Conservation (phyloP, 2,329 filamentous ascomycete species). For the Cladosporium sp. region DNA sequence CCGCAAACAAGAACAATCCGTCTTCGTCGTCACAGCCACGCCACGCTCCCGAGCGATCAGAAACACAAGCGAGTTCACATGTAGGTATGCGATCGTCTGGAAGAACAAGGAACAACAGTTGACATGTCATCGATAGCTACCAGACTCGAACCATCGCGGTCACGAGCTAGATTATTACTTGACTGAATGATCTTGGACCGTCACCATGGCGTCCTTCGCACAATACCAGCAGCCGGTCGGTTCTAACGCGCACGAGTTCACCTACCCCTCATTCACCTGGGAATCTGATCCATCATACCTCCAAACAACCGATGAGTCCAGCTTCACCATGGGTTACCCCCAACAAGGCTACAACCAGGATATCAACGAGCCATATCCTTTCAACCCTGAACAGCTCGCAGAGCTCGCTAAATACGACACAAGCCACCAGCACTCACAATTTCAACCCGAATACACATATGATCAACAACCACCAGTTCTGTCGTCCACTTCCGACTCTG, state of each 20-base stretch:
- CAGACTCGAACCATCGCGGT: background rate
- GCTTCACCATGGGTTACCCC: slow-evolving; percentile 22
- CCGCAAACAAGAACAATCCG: background rate
- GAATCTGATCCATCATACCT: slow-evolving; percentile 26
- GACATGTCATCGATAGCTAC: background rate
- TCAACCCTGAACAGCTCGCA: slow-evolving; percentile 33
- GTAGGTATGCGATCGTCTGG: background rate
- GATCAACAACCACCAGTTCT: slow-evolving; percentile 43
- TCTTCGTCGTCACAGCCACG: background rate
- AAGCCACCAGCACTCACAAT: slow-evolving; percentile 40
- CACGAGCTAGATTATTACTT: background rate
- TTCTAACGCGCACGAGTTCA: slow-evolving; percentile 28
- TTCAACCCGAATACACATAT: slow-evolving; percentile 37
- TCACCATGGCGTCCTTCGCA: slow-evolving; percentile 28
- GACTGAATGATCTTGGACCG: slow-evolving; percentile 3
- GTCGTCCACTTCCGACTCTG: slow-evolving; percentile 48
- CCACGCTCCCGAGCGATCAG: background rate
- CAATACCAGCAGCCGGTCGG: slow-evolving; percentile 26
- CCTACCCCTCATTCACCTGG: slow-evolving; percentile 29
- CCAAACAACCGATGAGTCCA: slow-evolving; percentile 20
- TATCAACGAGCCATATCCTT: slow-evolving; percentile 34
- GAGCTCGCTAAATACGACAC: slow-evolving; percentile 17
- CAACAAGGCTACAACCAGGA: slow-evolving; percentile 31
- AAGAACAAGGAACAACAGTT: background rate
- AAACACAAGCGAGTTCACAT: background rate